Evolutionary conservation across 2,329 filamentous ascomycete species (phyloP), one percentile per base, ranked within the genome.

Genomic region (Stachybotrys chlorohalonatus): DNA sequence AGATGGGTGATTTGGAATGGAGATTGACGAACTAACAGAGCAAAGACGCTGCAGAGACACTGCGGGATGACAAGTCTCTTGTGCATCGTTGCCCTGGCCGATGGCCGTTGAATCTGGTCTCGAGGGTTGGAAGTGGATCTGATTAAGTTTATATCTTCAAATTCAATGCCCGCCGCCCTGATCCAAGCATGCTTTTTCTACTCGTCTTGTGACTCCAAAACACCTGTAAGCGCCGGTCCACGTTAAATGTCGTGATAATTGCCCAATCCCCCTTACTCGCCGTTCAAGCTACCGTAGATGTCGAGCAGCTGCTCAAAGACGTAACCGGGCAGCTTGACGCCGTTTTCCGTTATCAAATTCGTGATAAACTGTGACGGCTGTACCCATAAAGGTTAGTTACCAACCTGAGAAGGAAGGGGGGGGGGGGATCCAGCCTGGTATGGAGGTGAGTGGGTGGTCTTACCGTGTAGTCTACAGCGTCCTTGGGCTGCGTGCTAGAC

Each of bases 301-400:
- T 84, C 82, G 61, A 89, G 85, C 49, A 89, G 73, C 68, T 87
- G 82, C 63, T 88, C 85, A 55, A 84, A 84, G 39, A 89, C 85
- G 31, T 86, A 85, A 55, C 80, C 83, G 0, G 87, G 85, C 48
- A 86, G 81, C 60, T 89, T 78, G 51, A 89, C 82, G 49, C 87
- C 87, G 52, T 83, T 84, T 68, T 92, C 88, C 1, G 87, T 91
- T 61, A 91, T 86, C 61, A 91, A 82, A 32, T 85, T 85, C 9
- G 84, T 84, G 58, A 91, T 86, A 39, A 88, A 61, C 51, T 84
- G 78, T 2, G 86, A 86, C 7, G 86, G 85, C 76, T 87, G 17
- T 11, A 11, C 31, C 30, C 17, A 36, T 7, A 50, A 7, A 9
- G n/a, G 53, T 54, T 7, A 52, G 46, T 15, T 32, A 2, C 13